phyloP scores from a whole-genome alignment of 306 rosid species.

The Prunus armeniaca region DNA sequence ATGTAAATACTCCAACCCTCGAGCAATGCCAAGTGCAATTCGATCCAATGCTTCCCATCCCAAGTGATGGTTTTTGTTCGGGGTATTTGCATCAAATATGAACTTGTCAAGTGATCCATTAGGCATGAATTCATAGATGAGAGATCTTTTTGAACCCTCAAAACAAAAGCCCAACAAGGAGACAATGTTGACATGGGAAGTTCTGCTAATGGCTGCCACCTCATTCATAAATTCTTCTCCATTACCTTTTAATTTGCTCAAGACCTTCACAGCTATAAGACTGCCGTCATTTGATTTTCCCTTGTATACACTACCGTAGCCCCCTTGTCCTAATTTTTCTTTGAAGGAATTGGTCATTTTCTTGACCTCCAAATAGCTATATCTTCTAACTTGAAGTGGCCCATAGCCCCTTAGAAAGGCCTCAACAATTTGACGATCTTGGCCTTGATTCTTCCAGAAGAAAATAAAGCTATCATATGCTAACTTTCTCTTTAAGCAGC shows the following conservation, averaged over 20 bases:
- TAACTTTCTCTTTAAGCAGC: too few relatives aligned
- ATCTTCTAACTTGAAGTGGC: slow-evolving; percentile 20
- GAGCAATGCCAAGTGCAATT: slow-evolving; percentile 41
- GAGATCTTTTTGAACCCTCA: slow-evolving; percentile 16
- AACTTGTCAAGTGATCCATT: slow-evolving; percentile 51
- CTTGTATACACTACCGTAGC: slow-evolving; percentile 36
- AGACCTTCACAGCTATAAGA: slow-evolving; percentile 35
- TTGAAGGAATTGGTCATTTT: slow-evolving; percentile 31
- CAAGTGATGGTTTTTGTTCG: slow-evolving; percentile 18
- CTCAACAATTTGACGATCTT: slow-evolving; percentile 7
- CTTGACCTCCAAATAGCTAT: slow-evolving; percentile 24
- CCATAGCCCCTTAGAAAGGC: slow-evolving; percentile 17
- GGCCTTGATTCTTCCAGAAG: background rate
- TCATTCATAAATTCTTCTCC: slow-evolving; percentile 42
- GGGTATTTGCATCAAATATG: slow-evolving; percentile 17
- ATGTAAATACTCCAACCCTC: slow-evolving; percentile 41
- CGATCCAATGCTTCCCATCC: slow-evolving; percentile 17
- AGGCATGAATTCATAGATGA: slow-evolving; percentile 44
- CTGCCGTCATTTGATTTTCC: slow-evolving; percentile 24
- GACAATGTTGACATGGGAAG: slow-evolving; percentile 32
- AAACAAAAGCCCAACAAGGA: slow-evolving; percentile 18
- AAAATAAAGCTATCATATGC: background rate
- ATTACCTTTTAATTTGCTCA: slow-evolving; percentile 25
- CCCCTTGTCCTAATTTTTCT: slow-evolving; percentile 39
- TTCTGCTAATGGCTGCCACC: slow-evolving; percentile 30